These are phyloP conservation scores for Tolypocladium paradoxum DNA, from an alignment of 2,329 filamentous ascomycete species.

Conservation along the genomic window DNA sequence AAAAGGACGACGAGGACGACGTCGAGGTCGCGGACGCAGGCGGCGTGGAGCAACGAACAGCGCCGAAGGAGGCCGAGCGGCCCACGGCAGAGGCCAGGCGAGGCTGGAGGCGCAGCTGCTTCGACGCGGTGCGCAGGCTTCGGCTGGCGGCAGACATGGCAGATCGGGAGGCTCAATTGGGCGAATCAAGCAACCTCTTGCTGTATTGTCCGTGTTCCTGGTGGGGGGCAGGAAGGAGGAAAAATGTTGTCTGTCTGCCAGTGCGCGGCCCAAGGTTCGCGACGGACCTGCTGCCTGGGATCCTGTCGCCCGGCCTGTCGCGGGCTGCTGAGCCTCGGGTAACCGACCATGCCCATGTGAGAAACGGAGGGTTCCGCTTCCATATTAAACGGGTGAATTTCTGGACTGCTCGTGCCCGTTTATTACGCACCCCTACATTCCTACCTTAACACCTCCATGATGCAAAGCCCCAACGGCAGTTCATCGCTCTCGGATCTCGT, in stretches of 20 bases:
- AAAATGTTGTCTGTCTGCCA: background rate
- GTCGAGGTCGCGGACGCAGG: constrained; percentile 20
- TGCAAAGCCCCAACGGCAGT: too few species aligned
- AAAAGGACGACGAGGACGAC: constrained; percentile 23
- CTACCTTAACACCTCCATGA: too few species aligned
- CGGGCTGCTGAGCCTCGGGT: too few species aligned
- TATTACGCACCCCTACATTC: too few species aligned
- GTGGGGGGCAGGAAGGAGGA: background rate
- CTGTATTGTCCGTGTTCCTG: background rate
- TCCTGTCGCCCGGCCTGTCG: background rate
- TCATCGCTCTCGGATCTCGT: too few species aligned
- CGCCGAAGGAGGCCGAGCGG: constrained; percentile 13
- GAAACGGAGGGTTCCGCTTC: too few species aligned
- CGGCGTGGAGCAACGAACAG: constrained; percentile 19
- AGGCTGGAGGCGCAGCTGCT: constrained; percentile 38
- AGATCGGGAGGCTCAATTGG: background rate
- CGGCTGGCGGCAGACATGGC: constrained; percentile 45
- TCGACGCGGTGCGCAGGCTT: constrained; percentile 42
- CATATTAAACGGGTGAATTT: too few species aligned
- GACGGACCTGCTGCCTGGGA: background rate
- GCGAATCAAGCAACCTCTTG: background rate
- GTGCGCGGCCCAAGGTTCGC: background rate
- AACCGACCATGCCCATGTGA: too few species aligned
- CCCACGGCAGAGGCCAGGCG: constrained; percentile 16
- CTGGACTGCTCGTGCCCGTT: too few species aligned